phyloP scores from a whole-genome alignment of 2,329 filamentous ascomycete genomes.

The Trichoderma sp. region DNA sequence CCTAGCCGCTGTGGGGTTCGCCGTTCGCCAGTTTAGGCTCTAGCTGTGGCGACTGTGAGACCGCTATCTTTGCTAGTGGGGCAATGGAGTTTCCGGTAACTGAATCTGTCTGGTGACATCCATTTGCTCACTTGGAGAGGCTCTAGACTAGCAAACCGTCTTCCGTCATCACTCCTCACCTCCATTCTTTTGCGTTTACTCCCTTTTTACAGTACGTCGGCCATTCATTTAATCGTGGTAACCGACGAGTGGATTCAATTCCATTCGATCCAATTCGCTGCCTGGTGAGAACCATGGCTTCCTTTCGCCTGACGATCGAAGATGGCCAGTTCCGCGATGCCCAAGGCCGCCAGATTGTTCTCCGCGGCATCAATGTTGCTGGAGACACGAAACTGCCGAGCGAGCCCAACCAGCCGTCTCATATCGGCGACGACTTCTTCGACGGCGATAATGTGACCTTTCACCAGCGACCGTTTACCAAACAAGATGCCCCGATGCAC shows the following conservation, averaged over 20 bases:
- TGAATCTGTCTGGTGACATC: slow-evolving; percentile 1
- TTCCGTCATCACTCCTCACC: background rate
- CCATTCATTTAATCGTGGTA: background rate
- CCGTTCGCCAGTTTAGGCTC: background rate
- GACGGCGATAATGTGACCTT: slow-evolving; percentile 91
- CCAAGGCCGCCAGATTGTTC: slow-evolving; percentile 77
- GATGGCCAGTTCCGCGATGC: slow-evolving; percentile 80
- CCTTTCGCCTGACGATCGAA: slow-evolving; percentile 77
- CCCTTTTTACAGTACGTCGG: background rate
- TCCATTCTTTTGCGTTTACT: background rate
- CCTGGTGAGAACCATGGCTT: slow-evolving; percentile 56
- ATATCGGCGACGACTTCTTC: slow-evolving; percentile 77
- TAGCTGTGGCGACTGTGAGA: background rate
- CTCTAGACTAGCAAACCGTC: background rate
- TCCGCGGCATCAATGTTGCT: slow-evolving; percentile 92
- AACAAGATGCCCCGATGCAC: slow-evolving; percentile 79
- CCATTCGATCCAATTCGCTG: background rate
- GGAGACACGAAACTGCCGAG: slow-evolving; percentile 88
- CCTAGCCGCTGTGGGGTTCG: background rate
- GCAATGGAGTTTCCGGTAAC: background rate
- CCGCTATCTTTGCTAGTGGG: slow-evolving; percentile 1
- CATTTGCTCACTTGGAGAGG: background rate
- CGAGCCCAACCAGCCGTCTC: slow-evolving; percentile 76
- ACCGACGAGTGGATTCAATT: background rate
- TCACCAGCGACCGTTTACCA: slow-evolving; percentile 77